phyloP scores from a whole-genome alignment of 495 filamentous ascomycete species.

The Aspergillus cavernicola region DNA sequence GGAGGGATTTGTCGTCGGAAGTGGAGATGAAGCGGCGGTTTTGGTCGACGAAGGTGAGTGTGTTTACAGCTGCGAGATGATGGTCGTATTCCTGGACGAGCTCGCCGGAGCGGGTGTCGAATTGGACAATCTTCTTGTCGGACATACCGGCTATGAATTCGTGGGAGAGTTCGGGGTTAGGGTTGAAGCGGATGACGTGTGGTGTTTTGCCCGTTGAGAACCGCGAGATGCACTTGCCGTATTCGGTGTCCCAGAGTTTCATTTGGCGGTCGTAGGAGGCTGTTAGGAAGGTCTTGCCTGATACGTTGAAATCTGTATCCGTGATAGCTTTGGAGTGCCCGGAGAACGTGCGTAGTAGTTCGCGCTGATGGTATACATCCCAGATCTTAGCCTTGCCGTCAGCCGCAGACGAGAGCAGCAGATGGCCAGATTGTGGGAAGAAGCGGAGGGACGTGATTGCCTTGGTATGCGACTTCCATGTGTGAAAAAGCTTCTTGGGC shows the following conservation, averaged over 20 bases:
- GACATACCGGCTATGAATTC: slow-evolving; percentile 96
- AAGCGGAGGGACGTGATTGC: slow-evolving; percentile 83
- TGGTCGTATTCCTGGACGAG: slow-evolving; percentile 97
- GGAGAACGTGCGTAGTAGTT: slow-evolving; percentile 82
- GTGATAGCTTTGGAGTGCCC: slow-evolving; percentile 89
- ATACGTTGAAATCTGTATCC: slow-evolving; percentile 80
- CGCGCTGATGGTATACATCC: slow-evolving; percentile 86
- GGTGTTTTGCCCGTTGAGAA: slow-evolving; percentile 93
- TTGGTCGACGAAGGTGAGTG: slow-evolving; percentile 92
- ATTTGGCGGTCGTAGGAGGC: slow-evolving; percentile 90
- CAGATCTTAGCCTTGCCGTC: slow-evolving; percentile 91
- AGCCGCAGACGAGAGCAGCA: slow-evolving; percentile 79
- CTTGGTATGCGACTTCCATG: slow-evolving; percentile 82
- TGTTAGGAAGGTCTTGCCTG: slow-evolving; percentile 85
- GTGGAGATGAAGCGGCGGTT: slow-evolving; percentile 96
- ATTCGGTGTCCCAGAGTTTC: slow-evolving; percentile 98
- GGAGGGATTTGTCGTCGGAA: slow-evolving; percentile 90
- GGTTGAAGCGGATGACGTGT: slow-evolving; percentile 93
- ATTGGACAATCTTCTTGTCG: slow-evolving; percentile 98
- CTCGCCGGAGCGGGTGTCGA: slow-evolving; percentile 81
- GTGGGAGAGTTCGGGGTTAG: slow-evolving; percentile 64
- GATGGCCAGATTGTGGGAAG: slow-evolving; percentile 80
- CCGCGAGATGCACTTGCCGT: slow-evolving; percentile 76
- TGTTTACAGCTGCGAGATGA: slow-evolving; percentile 95
- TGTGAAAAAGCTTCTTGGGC: slow-evolving; percentile 89